Evolutionary conservation across 2,329 filamentous ascomycete species (phyloP).

Genomic region (Diplodia corticola): DNA sequence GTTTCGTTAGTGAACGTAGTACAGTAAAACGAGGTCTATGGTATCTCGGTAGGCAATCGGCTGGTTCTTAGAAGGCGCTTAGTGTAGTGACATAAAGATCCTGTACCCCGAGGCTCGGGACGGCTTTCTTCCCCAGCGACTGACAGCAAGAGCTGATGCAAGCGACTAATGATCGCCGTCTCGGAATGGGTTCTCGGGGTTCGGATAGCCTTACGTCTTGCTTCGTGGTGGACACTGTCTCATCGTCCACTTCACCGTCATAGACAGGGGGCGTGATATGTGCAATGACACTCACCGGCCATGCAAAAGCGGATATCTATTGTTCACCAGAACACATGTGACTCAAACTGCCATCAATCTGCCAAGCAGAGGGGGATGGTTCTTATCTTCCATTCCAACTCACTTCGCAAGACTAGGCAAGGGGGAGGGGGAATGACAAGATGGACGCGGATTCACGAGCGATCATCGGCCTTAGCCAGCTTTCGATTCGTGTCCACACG

Average conservation of each 20-base stretch:
- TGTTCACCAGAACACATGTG: background rate
- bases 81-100: background rate
- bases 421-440: background rate
- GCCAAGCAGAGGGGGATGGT: background rate
- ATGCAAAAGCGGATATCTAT: background rate
- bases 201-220: background rate
- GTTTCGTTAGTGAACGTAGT: too few species aligned
- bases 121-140: background rate
- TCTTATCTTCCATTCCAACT: background rate
- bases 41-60: too few species aligned
- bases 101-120: background rate
- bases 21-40: too few species aligned
- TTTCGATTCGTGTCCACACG: too few species aligned
- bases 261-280: background rate
- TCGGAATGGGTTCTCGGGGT: background rate
- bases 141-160: background rate
- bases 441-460: background rate
- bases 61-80: background rate
- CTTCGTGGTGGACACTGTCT: background rate
- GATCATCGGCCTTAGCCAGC: background rate
- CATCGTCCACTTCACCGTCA: background rate
- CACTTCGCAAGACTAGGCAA: background rate
- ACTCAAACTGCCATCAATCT: background rate
- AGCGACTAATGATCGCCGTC: background rate
- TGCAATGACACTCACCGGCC: background rate